A percentile compares a stretch with the other conserved stretches of the same genome.
phyloP scores from a whole-genome alignment of 768 basidiomycete genomes.

The Kwoniella bestiolae region DNA sequence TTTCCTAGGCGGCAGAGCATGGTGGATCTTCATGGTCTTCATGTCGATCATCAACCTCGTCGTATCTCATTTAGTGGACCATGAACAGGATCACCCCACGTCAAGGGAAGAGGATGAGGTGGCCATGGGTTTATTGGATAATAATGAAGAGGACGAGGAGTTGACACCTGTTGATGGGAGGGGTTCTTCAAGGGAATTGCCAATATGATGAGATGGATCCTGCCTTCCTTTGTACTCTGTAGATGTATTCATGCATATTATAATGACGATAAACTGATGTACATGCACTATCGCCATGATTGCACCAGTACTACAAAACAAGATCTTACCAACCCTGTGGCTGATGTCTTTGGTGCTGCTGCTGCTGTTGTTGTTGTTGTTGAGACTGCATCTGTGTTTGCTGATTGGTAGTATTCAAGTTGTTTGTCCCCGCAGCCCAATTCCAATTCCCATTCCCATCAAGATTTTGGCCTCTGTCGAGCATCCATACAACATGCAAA shows the following conservation, averaged over 20 bases:
- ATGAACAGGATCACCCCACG: neutral
- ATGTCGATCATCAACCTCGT: constrained; percentile 50
- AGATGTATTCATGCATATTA: neutral
- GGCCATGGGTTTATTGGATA: neutral
- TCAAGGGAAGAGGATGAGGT: neutral
- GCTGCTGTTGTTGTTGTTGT: constrained; percentile 2
- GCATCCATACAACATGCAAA: neutral
- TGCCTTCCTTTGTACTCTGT: too few relatives aligned
- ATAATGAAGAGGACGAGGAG: constrained; percentile 7
- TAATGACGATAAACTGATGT: neutral
- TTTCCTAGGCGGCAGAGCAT: constrained; percentile 49
- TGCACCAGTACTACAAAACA: constrained; percentile 1
- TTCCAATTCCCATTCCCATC: constrained; percentile 16
- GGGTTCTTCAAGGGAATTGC: neutral
- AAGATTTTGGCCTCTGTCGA: constrained; percentile 12
- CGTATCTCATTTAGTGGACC: constrained; percentile 10
- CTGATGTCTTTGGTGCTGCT: neutral
- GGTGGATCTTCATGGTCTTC: constrained; percentile 57
- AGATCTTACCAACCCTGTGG: neutral
- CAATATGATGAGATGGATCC: neutral
- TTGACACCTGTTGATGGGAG: constrained; percentile 9
- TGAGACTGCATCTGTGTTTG: neutral
- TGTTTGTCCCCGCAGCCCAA: neutral
- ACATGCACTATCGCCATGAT: too few relatives aligned
- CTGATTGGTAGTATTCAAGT: neutral